phyloP scores from a whole-genome alignment of 2,329 filamentous ascomycete genomes.

The Curvularia lunata region DNA sequence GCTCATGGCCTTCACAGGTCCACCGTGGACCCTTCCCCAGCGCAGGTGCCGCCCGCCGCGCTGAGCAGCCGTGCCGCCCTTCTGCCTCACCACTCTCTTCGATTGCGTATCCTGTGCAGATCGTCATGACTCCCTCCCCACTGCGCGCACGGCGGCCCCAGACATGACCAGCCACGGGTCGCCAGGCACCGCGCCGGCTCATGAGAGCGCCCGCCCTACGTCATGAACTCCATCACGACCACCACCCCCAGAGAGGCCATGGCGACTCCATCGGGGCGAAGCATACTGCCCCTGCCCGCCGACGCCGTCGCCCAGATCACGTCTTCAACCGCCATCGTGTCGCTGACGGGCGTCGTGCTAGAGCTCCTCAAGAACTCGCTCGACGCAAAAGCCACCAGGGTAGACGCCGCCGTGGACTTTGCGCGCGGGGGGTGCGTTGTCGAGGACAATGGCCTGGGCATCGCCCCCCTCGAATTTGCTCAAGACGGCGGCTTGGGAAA shows the following conservation, averaged over 20 bases:
- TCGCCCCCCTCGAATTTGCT: slow-evolving; percentile 74
- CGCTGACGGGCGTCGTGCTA: slow-evolving; percentile 71
- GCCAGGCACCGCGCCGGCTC: slow-evolving; percentile 8
- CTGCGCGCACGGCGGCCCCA: slow-evolving; percentile 3
- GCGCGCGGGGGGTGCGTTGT: slow-evolving; percentile 75
- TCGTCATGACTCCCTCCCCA: slow-evolving; percentile 13
- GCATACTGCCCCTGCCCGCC: slow-evolving; percentile 71
- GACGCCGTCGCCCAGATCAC: slow-evolving; percentile 79
- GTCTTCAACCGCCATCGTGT: slow-evolving; percentile 81
- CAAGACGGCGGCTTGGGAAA: slow-evolving; percentile 73
- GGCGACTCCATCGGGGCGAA: background rate
- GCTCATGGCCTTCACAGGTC: slow-evolving; percentile 10
- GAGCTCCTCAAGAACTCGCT: slow-evolving; percentile 83
- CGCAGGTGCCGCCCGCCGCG: slow-evolving; percentile 13
- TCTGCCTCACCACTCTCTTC: slow-evolving; percentile 7
- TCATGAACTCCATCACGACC: slow-evolving; percentile 20
- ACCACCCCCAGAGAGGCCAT: slow-evolving; percentile 2
- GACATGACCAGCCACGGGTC: slow-evolving; percentile 17
- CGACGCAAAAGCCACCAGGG: slow-evolving; percentile 73
- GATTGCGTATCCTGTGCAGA: slow-evolving; percentile 14
- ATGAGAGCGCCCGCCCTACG: slow-evolving; percentile 13
- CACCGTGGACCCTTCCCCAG: slow-evolving; percentile 25
- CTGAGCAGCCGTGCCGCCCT: slow-evolving; percentile 4
- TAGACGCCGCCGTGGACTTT: slow-evolving; percentile 77
- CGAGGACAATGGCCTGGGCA: slow-evolving; percentile 85